These are phyloP conservation scores for Hibiscus mutabilis DNA, from an alignment of 345 rosid species.

Conservation along the genomic window DNA sequence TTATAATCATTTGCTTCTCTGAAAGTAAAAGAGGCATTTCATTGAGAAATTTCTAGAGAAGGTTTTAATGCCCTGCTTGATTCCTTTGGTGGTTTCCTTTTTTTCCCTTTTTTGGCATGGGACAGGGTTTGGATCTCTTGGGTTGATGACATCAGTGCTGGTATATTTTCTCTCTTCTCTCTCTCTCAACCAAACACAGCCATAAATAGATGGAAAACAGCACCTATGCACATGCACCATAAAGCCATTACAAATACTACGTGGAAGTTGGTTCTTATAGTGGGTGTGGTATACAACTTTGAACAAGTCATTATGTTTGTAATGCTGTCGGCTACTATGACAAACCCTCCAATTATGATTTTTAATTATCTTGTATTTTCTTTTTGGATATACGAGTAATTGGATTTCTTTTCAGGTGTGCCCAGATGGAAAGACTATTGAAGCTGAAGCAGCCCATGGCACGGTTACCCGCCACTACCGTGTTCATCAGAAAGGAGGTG, in stretches of 20 bases:
- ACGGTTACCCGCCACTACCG: constrained; percentile 82
- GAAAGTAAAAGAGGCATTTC: not conserved
- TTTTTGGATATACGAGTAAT: not conserved
- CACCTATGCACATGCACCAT: not conserved
- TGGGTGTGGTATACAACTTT: not conserved
- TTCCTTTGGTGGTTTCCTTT: too few relatives aligned
- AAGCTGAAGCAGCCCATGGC: constrained; percentile 88
- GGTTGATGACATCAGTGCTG: constrained; percentile 95
- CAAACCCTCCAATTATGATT: not conserved
- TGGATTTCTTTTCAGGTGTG: constrained; percentile 51
- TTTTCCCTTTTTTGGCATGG: constrained; percentile 10
- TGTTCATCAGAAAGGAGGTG: constrained; percentile 81
- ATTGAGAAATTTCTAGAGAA: constrained; percentile 1
- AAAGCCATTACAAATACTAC: not conserved
- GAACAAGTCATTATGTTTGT: not conserved
- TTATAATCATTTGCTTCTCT: not conserved
- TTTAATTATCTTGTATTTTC: not conserved
- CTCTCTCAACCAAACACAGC: not conserved
- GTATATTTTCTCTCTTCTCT: constrained; percentile 25
- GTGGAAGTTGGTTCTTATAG: not conserved
- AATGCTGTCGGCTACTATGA: not conserved
- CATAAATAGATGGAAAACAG: not conserved
- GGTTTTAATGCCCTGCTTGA: too few relatives aligned
- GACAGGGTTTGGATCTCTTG: constrained; percentile 92
- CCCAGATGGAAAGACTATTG: constrained; percentile 88